A percentile compares a stretch with the other conserved stretches of the same genome.
Conservation (phyloP, 1,284 basidiomycete species). For the Tilletia caries region DNA sequence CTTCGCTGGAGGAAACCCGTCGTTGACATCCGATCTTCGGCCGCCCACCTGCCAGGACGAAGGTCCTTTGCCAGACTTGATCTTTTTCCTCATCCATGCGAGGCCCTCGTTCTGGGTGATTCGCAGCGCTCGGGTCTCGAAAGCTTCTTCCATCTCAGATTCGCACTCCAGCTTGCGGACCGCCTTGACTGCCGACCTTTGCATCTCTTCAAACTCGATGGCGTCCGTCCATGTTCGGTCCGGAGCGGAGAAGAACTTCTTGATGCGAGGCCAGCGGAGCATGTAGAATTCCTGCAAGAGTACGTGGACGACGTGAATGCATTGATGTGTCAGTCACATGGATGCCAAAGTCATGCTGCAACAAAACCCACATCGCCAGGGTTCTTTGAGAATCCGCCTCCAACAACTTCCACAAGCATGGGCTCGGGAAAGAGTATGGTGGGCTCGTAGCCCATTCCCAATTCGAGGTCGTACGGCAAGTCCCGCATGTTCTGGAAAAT, state of each 20-base stretch:
- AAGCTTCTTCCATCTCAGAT: not conserved
- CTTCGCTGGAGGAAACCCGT: too few relatives aligned
- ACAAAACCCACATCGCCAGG: not conserved
- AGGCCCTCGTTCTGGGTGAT: not conserved
- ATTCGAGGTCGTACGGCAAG: not conserved
- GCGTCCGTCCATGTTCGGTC: constrained; percentile 4
- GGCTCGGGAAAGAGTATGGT: not conserved
- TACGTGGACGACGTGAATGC: not conserved
- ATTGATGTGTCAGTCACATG: too few relatives aligned
- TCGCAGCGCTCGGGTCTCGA: not conserved
- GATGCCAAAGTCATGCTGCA: not conserved
- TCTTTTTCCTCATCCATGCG: not conserved
- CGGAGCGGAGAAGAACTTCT: not conserved
- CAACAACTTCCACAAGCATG: not conserved
- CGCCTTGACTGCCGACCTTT: not conserved
- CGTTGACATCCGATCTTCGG: too few relatives aligned
- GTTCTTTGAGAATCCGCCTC: constrained; percentile 1
- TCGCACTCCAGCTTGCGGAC: not conserved
- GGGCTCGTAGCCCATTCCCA: not conserved
- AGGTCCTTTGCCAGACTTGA: too few relatives aligned
- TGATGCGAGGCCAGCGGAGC: constrained; percentile 10
- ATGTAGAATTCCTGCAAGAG: not conserved
- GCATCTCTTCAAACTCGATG: not conserved
- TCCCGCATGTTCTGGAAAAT: not conserved
- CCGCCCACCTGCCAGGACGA: too few relatives aligned